phyloP scores from a whole-genome alignment of 2,329 filamentous ascomycete genomes.

The Aspergillus quadrilineatus region DNA sequence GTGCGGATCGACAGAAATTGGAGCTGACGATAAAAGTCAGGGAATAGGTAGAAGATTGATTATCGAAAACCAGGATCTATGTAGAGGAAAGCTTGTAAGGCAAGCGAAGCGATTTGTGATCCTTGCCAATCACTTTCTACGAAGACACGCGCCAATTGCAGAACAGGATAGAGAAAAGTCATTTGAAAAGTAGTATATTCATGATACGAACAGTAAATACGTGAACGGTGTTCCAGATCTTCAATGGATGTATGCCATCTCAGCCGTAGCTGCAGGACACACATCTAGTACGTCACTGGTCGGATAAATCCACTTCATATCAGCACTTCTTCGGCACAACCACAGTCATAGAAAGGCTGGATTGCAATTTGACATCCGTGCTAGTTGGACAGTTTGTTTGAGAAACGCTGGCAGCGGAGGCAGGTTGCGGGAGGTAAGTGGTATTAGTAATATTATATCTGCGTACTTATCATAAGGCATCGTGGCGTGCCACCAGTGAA shows the following conservation, averaged over 20 bases:
- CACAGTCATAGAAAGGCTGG: constrained; percentile 74
- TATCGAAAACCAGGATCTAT: neutral
- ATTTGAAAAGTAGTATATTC: neutral
- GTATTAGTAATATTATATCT: constrained; percentile 35
- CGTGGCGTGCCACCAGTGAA: constrained; percentile 30
- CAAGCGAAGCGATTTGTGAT: neutral
- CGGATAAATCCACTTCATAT: constrained; percentile 53
- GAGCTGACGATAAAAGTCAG: too few relatives aligned
- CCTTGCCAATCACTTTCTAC: neutral
- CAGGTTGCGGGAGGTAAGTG: constrained; percentile 1
- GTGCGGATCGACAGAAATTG: neutral
- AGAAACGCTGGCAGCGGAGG: neutral
- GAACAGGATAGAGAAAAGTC: neutral
- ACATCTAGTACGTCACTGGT: constrained; percentile 47
- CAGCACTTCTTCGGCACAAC: constrained; percentile 99
- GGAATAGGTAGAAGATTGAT: neutral
- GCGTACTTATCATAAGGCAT: constrained; percentile 20
- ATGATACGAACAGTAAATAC: neutral
- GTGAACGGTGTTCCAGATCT: constrained; percentile 38
- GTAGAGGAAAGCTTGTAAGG: neutral
- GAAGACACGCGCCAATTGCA: neutral
- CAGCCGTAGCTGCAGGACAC: constrained; percentile 31
- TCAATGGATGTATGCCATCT: constrained; percentile 48
- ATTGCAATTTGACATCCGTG: constrained; percentile 99
- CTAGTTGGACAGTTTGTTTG: constrained; percentile 48